Conservation (phyloP, 2,329 filamentous ascomycete genomes). For the Fusarium marasasianum region DNA sequence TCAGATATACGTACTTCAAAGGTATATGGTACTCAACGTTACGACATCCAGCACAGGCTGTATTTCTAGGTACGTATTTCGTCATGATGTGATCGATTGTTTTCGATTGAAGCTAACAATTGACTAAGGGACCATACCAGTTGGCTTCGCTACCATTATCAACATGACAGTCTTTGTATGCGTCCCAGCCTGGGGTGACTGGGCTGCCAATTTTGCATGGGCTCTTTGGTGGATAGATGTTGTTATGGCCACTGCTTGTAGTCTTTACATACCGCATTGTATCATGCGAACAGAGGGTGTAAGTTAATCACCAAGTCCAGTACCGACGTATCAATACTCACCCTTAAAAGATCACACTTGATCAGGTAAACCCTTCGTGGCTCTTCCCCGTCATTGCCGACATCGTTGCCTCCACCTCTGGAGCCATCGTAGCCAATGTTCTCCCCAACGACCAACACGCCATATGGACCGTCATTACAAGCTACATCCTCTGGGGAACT, state of each 20-base stretch:
- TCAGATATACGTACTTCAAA: slow-evolving; percentile 69
- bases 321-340: neutral
- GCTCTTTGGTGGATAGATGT: slow-evolving; percentile 63
- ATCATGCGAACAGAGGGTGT: slow-evolving; percentile 50
- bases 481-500: slow-evolving; percentile 70
- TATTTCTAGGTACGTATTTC: slow-evolving; percentile 14
- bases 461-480: slow-evolving; percentile 64
- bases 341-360: slow-evolving; percentile 25
- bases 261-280: slow-evolving; percentile 60
- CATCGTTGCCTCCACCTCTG: slow-evolving; percentile 68
- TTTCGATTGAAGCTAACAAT: slow-evolving; percentile 40
- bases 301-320: slow-evolving; percentile 35
- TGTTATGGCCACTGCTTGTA: slow-evolving; percentile 55
- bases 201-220: slow-evolving; percentile 61
- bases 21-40: slow-evolving; percentile 70
- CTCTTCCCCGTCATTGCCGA: slow-evolving; percentile 70
- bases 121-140: slow-evolving; percentile 63
- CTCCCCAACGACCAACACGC: slow-evolving; percentile 61
- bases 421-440: slow-evolving; percentile 65
- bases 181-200: slow-evolving; percentile 63
- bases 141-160: slow-evolving; percentile 70
- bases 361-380: slow-evolving; percentile 65
- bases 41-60: slow-evolving; percentile 66
- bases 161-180: slow-evolving; percentile 68
- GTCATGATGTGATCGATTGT: neutral